Base-by-base conservation (phyloP, 1,284 basidiomycete species). In the Ceratobasidium sp. region DNA sequence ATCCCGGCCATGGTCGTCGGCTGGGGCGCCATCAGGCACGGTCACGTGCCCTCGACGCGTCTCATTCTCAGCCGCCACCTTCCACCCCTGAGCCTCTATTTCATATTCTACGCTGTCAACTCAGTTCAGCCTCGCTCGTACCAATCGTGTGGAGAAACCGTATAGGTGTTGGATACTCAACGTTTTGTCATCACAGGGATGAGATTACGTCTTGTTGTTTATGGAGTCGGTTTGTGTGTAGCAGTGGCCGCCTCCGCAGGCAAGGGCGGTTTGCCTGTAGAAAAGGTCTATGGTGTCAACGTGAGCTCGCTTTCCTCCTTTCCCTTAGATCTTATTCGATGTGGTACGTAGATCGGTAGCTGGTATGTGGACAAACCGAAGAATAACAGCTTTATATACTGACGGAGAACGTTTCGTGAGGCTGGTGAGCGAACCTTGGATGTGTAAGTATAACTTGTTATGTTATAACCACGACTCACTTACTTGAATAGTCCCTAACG, bases 251-350 rank as follows among this genome's bases (percentile, higher is more conserved):
- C 38, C 12, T 44, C 23, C 52, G 62, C 73, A n/a, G 62, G 50
- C 6, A 56, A 65, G 40, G 57, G 61, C 38, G 71, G 61, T 7
- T 42, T 80, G 52, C 79, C 77, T 10, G 77, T 78, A 13, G 56
- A 68, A n/a, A 91, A 91, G 81, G 89, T 91, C 17, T 91, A 91
- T 83, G 91, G 91, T 23, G 90, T 92, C 4, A 92, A 92, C 82
- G 80, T 81, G 46, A 59, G 80, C 54, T 4, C 26, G 20, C 13
- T 40, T 17, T 9, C 15, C 48, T 13, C 17, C 3, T 10, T 57
- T 44, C 12, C 40, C 13, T 6, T 10, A 26, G 17, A 28, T 59
- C 3, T 17, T 67, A 42, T 33, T 42, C 42, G 15, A 42, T n/a
- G 15, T 23, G 12, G 54, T 28, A 26, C 42, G 26, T 52, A 79